Conservation (phyloP, 1,139 yeast genomes). For the Candida sp. region DNA sequence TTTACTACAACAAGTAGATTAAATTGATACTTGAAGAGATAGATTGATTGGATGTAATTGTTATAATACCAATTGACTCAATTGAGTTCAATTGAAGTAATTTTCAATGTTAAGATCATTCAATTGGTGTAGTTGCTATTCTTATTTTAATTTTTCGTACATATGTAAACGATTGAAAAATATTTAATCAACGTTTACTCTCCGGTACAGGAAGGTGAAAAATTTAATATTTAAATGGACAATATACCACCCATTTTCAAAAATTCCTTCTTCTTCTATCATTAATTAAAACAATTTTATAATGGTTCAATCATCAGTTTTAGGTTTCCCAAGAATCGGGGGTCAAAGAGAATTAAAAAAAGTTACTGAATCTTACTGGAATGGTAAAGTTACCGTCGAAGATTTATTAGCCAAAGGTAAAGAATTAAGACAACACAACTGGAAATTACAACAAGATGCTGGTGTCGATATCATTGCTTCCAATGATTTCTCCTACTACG, state of each 20-base stretch:
- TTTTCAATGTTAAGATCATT: no score
- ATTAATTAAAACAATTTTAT: constrained; percentile 2
- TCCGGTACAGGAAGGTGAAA: constrained; percentile 1
- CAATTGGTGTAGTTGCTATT: no score
- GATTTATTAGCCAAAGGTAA: constrained; percentile 91
- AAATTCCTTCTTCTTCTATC: neutral
- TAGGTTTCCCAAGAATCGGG: constrained; percentile 99
- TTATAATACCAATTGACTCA: no score
- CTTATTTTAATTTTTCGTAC: neutral
- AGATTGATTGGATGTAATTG: no score
- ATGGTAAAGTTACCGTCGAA: constrained; percentile 84
- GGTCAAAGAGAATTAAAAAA: constrained; percentile 99
- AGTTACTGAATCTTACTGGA: constrained; percentile 99
- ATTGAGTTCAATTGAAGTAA: no score
- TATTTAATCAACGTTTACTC: neutral
- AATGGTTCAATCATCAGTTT: constrained; percentile 95
- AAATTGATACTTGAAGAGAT: no score
- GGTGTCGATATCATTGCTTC: constrained; percentile 98
- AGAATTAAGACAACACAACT: constrained; percentile 92
- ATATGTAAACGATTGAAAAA: neutral
- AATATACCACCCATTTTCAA: neutral
- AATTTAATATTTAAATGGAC: constrained; percentile 1
- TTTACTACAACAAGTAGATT: no score
- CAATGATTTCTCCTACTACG: constrained; percentile 97
- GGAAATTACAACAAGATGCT: constrained; percentile 96